Percentiles rank a stretch among this genome's conserved stretches.
Evolutionary conservation across 495 filamentous ascomycete genomes (phyloP).

Genomic region (Trichoderma asperelloides): DNA sequence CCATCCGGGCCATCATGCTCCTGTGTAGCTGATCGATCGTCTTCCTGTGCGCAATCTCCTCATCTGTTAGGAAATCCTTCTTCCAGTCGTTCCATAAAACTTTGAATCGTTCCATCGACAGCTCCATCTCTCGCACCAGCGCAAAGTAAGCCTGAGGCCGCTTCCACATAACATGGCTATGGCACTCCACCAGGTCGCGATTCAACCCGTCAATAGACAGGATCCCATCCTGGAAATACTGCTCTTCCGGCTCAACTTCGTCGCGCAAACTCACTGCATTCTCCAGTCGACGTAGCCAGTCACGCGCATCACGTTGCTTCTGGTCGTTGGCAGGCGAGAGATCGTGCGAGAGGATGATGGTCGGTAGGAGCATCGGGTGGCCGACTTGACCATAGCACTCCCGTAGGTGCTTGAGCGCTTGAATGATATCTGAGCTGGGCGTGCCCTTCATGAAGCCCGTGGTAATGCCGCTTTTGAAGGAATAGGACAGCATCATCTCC

Average conservation of each 20-base stretch:
- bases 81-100: slow-evolving; percentile 11
- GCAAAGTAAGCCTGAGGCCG: slow-evolving; percentile 48
- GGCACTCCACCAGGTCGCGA: slow-evolving; percentile 48
- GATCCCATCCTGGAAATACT: slow-evolving; percentile 36
- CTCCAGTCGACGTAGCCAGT: slow-evolving; percentile 47
- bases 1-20: slow-evolving; percentile 36
- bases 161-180: slow-evolving; percentile 49
- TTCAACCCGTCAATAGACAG: slow-evolving; percentile 48
- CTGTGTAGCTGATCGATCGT: slow-evolving; percentile 30
- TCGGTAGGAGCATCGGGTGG: slow-evolving; percentile 46
- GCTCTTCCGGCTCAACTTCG: slow-evolving; percentile 42
- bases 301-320: slow-evolving; percentile 46
- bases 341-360: slow-evolving; percentile 45
- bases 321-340: slow-evolving; percentile 37
- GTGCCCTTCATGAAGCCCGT: slow-evolving; percentile 48
- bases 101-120: slow-evolving; percentile 35
- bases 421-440: slow-evolving; percentile 36
- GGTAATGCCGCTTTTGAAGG: slow-evolving; percentile 40
- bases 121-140: slow-evolving; percentile 36
- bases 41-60: slow-evolving; percentile 13
- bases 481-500: slow-evolving; percentile 50
- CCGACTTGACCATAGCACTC: slow-evolving; percentile 32
- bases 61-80: slow-evolving; percentile 14
- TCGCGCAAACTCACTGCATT: slow-evolving; percentile 48
- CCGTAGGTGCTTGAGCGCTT: slow-evolving; percentile 35